phyloP scores from a whole-genome alignment of 1,284 basidiomycete genomes.

The Malassezia equina region DNA sequence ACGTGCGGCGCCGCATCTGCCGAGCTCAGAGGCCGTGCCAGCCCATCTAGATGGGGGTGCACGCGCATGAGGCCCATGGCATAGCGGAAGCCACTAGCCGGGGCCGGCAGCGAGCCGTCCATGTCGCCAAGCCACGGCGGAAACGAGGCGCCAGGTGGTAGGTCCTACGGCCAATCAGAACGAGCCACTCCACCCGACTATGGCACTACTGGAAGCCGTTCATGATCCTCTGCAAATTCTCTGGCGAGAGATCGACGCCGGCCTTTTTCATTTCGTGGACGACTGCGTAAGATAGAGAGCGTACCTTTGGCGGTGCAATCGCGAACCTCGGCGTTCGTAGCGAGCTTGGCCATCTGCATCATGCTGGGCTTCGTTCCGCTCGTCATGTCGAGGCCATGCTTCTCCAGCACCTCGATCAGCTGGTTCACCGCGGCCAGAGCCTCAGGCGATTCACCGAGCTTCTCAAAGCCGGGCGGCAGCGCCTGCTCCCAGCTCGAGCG shows the following conservation, averaged over 20 bases:
- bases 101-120: not conserved
- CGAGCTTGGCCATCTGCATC: conserved; percentile 31
- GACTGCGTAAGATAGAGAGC: conserved; percentile 18
- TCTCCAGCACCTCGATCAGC: conserved; percentile 29
- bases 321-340: conserved; percentile 27
- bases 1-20: not conserved
- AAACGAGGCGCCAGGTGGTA: not conserved
- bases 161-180: not conserved
- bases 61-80: conserved; percentile 5
- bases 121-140: not conserved
- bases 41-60: not conserved
- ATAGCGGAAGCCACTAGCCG: conserved; percentile 1
- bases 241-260: conserved; percentile 35
- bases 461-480: conserved; percentile 36
- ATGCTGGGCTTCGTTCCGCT: conserved; percentile 30
- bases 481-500: conserved; percentile 4
- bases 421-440: conserved; percentile 29
- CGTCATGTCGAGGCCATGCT: conserved; percentile 30
- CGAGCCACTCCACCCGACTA: not conserved
- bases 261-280: conserved; percentile 35
- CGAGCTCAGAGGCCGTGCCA: not conserved
- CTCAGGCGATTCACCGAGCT: conserved; percentile 26
- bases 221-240: conserved; percentile 30
- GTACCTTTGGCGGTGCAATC: conserved; percentile 30
- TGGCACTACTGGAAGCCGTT: conserved; percentile 12